phyloP scores from a whole-genome alignment of 2,329 filamentous ascomycete genomes.

The Neonectria sp. region DNA sequence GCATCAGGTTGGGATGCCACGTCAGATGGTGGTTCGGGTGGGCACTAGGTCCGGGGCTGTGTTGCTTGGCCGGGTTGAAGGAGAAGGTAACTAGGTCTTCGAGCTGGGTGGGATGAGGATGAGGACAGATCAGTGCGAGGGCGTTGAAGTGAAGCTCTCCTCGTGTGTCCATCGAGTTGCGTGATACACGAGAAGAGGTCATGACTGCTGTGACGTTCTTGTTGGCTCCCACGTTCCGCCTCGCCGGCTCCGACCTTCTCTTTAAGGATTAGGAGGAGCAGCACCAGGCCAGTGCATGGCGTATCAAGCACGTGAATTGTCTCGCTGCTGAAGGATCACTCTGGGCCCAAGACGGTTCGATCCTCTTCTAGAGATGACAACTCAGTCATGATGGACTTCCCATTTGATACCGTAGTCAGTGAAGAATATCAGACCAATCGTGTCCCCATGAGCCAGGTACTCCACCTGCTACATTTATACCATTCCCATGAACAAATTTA shows the following conservation, averaged over 20 bases:
- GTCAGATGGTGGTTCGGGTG: not conserved
- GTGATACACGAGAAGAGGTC: not conserved
- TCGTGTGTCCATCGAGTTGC: not conserved
- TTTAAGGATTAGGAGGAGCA: not conserved
- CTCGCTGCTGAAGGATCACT: not conserved
- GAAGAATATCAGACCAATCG: not conserved
- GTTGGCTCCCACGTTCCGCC: not conserved
- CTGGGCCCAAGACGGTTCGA: not conserved
- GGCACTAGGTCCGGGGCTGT: not conserved
- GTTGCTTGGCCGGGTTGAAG: not conserved
- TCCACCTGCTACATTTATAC: not conserved
- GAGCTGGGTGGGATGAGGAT: not conserved
- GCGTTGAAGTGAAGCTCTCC: not conserved
- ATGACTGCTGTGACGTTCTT: not conserved
- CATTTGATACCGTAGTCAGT: not conserved
- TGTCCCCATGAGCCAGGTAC: too few species aligned
- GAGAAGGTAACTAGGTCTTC: not conserved
- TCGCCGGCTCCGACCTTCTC: not conserved
- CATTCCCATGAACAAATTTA: not conserved
- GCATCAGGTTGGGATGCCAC: slow-evolving; percentile 17
- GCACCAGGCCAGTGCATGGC: not conserved
- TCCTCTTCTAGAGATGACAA: not conserved
- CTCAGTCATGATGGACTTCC: not conserved
- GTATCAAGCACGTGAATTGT: not conserved
- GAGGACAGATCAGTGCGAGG: not conserved